Evolutionary conservation across 108 stramenopile species (phyloP), one percentile per base, ranked within the genome.

Genomic region (Fistulifera pelliculosa): DNA sequence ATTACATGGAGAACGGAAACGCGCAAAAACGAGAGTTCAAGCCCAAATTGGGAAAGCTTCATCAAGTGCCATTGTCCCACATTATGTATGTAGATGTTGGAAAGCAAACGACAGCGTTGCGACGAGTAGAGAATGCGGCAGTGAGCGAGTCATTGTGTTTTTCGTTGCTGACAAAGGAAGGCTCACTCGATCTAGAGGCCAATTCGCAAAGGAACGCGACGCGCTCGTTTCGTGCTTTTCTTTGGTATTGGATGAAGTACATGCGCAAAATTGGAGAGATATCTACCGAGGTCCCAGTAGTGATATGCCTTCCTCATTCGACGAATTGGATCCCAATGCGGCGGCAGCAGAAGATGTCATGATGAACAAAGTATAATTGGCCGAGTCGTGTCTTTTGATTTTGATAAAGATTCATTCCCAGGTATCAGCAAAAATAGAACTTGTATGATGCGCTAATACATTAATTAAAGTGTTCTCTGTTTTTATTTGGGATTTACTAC

Each of bases 71-170:
- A 0, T 59, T 90, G 3, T 69, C 79, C 1, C 87, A 90, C 49
- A 90, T 90, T 35, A 84, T 90, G 87, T 90, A 90, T 47, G 87
- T 90, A 26, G 87, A 90, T 58, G 78, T 90, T 49, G 87, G 87
- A 19, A 90, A 90, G 57, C 83, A 85, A 54, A 90, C 87, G 0
- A 85, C 87, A 24, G 87, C 87, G 16, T 64, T 90, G 42, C 73
- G 87, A 38, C 50, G 87, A 50, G 87, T 90, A 26, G 87, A 90
- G 47, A 90, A 90, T 60, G 87, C 87, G 11, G 22, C 64, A 12
- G 83, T 90, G 4, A 60, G 64, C 25, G 87, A 90, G 38, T 53
- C 69, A 11, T 65, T 90, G 6, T 90, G 87, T 69, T 90, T 90
- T 47, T 82, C 80, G 10, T 73, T 90, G 0, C 58, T 90, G 18